Percentiles rank a stretch among this genome's conserved stretches.
These are phyloP conservation scores for Fusarium liriodendri DNA, from an alignment of 2,329 filamentous ascomycete species.

Conservation along the genomic window DNA sequence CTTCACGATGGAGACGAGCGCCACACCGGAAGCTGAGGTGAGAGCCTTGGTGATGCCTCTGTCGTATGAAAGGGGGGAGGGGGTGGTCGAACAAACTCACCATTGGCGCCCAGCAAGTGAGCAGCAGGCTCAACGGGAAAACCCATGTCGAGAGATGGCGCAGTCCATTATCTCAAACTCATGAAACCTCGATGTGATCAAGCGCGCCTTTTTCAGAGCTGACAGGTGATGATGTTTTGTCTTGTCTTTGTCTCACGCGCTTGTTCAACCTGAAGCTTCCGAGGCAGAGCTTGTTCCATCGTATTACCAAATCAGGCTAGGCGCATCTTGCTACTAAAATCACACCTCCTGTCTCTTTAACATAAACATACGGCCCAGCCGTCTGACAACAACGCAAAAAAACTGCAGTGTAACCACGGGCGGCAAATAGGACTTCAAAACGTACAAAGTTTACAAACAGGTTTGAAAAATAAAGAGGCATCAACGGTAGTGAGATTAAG, in stretches of 20 bases:
- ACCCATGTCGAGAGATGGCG: conserved; percentile 49
- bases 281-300: conserved; percentile 24
- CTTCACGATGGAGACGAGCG: neutral
- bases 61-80: neutral
- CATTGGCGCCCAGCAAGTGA: conserved; percentile 69
- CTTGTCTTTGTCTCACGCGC: neutral
- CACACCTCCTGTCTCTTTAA: conserved; percentile 4
- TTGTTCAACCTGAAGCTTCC: conserved; percentile 19
- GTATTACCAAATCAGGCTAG: conserved; percentile 24
- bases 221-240: neutral
- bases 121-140: conserved; percentile 63
- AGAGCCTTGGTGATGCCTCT: neutral
- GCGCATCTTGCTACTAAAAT: neutral
- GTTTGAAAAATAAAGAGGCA: neutral
- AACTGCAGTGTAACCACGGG: conserved; percentile 33
- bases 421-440: conserved; percentile 20
- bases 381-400: neutral
- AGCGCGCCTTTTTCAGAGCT: neutral
- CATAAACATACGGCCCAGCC: neutral
- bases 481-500: neutral
- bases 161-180: conserved; percentile 36
- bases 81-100: conserved; percentile 50
- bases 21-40: conserved; percentile 31
- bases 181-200: neutral
- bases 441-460: conserved; percentile 10